phyloP scores from a whole-genome alignment of 768 basidiomycete species.

The Hydnomerulius pinastri region DNA sequence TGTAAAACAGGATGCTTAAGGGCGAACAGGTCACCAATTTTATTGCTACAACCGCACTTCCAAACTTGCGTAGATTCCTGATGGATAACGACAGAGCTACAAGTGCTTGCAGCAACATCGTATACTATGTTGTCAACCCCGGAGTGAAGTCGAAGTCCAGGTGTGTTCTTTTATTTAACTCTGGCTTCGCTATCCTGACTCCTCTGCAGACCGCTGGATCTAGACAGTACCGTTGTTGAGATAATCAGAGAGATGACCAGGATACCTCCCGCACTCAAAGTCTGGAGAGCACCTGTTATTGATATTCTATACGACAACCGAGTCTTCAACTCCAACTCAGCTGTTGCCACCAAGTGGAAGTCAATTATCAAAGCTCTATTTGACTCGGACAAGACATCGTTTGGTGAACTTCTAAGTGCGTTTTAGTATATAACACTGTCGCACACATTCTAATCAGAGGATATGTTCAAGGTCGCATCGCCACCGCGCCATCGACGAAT shows the following conservation, averaged over 20 bases:
- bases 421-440: conserved; percentile 31
- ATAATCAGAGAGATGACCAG: conserved; percentile 79
- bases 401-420: conserved; percentile 82
- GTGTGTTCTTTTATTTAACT: conserved; percentile 40
- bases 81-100: conserved; percentile 83
- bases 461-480: conserved; percentile 64
- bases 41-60: conserved; percentile 67
- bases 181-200: conserved; percentile 6
- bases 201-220: conserved; percentile 69
- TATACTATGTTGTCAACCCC: conserved; percentile 82
- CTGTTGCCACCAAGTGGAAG: conserved; percentile 66
- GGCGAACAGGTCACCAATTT: conserved; percentile 66
- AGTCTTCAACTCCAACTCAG: conserved; percentile 75
- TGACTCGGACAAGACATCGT: conserved; percentile 82
- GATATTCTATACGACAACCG: conserved; percentile 86
- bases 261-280: conserved; percentile 74
- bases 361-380: conserved; percentile 78
- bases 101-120: conserved; percentile 77
- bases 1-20: conserved; percentile 6
- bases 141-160: conserved; percentile 75
- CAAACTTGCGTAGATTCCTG: conserved; percentile 76
- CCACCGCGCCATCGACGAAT: conserved; percentile 86
- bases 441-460: conserved; percentile 23
- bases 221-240: conserved; percentile 65
- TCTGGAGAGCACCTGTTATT: conserved; percentile 78